A percentile compares a stretch with the other conserved stretches of the same genome.
phyloP scores from a whole-genome alignment of 1,139 yeast genomes.

The Lodderomyces theae region DNA sequence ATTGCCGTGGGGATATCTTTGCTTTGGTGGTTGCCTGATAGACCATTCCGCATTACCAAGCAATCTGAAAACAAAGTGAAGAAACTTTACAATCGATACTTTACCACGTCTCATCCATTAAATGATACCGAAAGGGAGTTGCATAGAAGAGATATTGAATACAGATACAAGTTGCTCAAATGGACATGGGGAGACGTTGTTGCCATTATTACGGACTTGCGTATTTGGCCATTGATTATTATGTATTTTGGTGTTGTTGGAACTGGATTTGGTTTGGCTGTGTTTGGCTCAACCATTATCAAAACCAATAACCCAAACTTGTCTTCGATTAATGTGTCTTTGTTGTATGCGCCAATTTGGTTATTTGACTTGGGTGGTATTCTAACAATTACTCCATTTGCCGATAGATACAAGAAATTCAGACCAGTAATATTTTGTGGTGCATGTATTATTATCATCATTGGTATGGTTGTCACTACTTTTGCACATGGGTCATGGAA shows the following conservation, averaged over 20 bases:
- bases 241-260: slow-evolving; percentile 95
- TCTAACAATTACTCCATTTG: slow-evolving; percentile 70
- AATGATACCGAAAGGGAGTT: slow-evolving; percentile 49
- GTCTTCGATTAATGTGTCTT: slow-evolving; percentile 66
- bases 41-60: slow-evolving; percentile 36
- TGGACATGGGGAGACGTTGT: slow-evolving; percentile 67
- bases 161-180: slow-evolving; percentile 31
- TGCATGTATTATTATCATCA: slow-evolving; percentile 64
- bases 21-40: slow-evolving; percentile 85
- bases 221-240: slow-evolving; percentile 77
- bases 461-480: slow-evolving; percentile 74
- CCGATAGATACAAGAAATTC: slow-evolving; percentile 60
- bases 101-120: slow-evolving; percentile 52
- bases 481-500: slow-evolving; percentile 74
- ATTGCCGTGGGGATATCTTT: slow-evolving; percentile 61
- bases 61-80: slow-evolving; percentile 15
- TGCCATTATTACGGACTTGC: slow-evolving; percentile 55
- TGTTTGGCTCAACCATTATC: slow-evolving; percentile 82
- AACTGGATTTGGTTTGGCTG: slow-evolving; percentile 81
- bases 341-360: slow-evolving; percentile 89
- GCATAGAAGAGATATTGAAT: slow-evolving; percentile 65
- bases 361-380: slow-evolving; percentile 81
- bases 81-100: slow-evolving; percentile 21
- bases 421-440: slow-evolving; percentile 62
- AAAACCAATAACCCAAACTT: slow-evolving; percentile 60